Evolutionary conservation across 2,329 filamentous ascomycete genomes (phyloP).

Genomic region (Claviceps africana): DNA sequence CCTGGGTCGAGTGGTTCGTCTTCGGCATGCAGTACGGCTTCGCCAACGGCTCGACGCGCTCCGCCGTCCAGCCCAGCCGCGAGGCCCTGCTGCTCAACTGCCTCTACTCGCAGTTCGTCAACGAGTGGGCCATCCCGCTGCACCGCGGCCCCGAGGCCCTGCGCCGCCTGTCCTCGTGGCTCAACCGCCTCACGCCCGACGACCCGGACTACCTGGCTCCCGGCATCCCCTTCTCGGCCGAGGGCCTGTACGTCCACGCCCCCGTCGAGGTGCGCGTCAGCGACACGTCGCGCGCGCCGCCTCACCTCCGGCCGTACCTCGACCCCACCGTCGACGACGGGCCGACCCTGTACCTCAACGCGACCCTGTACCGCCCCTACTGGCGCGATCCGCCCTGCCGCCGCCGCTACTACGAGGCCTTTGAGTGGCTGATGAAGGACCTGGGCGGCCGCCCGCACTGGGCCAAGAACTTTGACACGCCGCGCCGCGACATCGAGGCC

Average conservation of each 20-base stretch:
- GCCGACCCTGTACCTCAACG: conserved; percentile 77
- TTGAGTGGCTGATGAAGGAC: conserved; percentile 82
- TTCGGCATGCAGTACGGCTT: conserved; percentile 98
- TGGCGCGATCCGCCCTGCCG: conserved; percentile 61
- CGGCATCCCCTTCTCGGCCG: conserved; percentile 66
- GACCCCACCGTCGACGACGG: conserved; percentile 56
- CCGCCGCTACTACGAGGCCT: conserved; percentile 71
- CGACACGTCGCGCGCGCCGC: conserved; percentile 40
- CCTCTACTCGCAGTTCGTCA: conserved; percentile 94
- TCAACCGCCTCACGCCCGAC: conserved; percentile 48
- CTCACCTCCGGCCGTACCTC: conserved; percentile 33
- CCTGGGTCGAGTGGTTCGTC: conserved; percentile 89
- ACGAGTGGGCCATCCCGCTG: conserved; percentile 92
- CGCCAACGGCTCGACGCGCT: conserved; percentile 48
- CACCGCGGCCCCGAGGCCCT: conserved; percentile 78
- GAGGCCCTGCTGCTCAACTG: conserved; percentile 89
- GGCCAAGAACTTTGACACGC: conserved; percentile 75
- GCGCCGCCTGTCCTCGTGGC: conserved; percentile 69
- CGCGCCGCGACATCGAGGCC: conserved; percentile 44
- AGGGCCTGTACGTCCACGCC: conserved; percentile 72
- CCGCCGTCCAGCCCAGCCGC: conserved; percentile 68
- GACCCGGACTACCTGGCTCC: conserved; percentile 51
- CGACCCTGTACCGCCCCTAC: conserved; percentile 78
- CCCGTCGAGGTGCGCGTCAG: conserved; percentile 82
- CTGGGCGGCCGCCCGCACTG: conserved; percentile 74